phyloP scores from a whole-genome alignment of 1,284 basidiomycete genomes.

The Cryptococcus jaspeensis region DNA sequence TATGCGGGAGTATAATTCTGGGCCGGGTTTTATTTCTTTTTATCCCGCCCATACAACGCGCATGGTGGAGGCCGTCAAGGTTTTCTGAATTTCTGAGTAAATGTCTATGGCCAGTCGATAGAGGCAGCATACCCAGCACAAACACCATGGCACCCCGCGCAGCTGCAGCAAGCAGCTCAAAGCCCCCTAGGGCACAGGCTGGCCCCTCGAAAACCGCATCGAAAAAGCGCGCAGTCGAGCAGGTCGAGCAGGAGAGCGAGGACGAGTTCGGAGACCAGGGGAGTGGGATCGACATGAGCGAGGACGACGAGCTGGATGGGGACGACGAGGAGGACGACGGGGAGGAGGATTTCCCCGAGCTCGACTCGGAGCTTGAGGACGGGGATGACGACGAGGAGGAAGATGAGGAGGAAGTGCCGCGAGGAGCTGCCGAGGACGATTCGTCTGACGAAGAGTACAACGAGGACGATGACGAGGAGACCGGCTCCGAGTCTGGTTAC shows the following conservation, averaged over 20 bases:
- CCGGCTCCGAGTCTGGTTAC: constrained; percentile 49
- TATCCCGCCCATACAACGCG: constrained; percentile 3
- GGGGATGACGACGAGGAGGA: constrained; percentile 50
- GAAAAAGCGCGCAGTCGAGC: constrained; percentile 26
- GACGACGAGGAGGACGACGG: constrained; percentile 39
- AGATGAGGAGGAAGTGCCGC: constrained; percentile 32
- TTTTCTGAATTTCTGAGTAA: constrained; percentile 3
- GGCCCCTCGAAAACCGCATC: constrained; percentile 19
- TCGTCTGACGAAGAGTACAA: constrained; percentile 55
- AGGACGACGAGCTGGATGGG: constrained; percentile 32
- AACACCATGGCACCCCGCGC: constrained; percentile 6
- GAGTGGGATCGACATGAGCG: constrained; percentile 40
- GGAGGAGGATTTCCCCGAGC: constrained; percentile 26
- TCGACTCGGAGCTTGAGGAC: constrained; percentile 43
- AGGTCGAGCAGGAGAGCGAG: constrained; percentile 27
- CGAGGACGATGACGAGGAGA: constrained; percentile 46
- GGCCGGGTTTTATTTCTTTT: constrained; percentile 1
- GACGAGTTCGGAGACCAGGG: constrained; percentile 32
- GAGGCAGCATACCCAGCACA: not conserved
- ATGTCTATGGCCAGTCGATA: no score
- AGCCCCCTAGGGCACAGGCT: constrained; percentile 12
- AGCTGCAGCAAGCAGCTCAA: constrained; percentile 24
- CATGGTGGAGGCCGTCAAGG: constrained; percentile 5
- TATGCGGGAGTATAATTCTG: not conserved
- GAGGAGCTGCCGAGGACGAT: constrained; percentile 53